Conservation (phyloP, 495 filamentous ascomycete genomes). For the Achaetomiella virescens region DNA sequence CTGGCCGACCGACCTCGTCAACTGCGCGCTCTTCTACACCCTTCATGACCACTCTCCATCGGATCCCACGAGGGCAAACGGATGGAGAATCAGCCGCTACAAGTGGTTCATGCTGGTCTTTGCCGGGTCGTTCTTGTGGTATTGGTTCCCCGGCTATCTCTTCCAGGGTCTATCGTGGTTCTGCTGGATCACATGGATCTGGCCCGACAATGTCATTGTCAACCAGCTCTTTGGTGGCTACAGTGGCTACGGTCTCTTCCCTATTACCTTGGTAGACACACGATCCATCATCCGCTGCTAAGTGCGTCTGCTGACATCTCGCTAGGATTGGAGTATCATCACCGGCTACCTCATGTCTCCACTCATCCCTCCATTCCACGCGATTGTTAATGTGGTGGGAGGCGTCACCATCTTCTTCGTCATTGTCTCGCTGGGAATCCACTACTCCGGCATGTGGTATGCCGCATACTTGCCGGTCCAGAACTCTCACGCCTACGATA, state of each 20-base stretch:
- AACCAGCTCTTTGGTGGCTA: conserved; percentile 64
- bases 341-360: conserved; percentile 60
- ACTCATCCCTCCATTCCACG: conserved; percentile 63
- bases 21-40: conserved; percentile 58
- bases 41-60: conserved; percentile 58
- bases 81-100: conserved; percentile 62
- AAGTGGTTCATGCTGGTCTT: conserved; percentile 58
- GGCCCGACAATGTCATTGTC: conserved; percentile 55
- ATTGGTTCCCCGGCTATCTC: conserved; percentile 56
- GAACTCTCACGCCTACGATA: conserved; percentile 53
- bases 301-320: not conserved
- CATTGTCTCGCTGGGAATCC: conserved; percentile 47
- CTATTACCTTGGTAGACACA: conserved; percentile 43
- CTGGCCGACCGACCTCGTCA: conserved; percentile 63
- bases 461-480: conserved; percentile 52
- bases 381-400: conserved; percentile 52
- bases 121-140: conserved; percentile 45
- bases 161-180: conserved; percentile 54
- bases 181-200: conserved; percentile 58
- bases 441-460: conserved; percentile 63
- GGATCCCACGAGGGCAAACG: conserved; percentile 52
- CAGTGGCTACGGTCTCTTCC: conserved; percentile 54
- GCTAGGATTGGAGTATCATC: conserved; percentile 57
- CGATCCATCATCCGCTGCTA: too few species aligned
- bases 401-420: conserved; percentile 51